Conservation (phyloP, 495 filamentous ascomycete species). For the Aspergillus homomorphus region DNA sequence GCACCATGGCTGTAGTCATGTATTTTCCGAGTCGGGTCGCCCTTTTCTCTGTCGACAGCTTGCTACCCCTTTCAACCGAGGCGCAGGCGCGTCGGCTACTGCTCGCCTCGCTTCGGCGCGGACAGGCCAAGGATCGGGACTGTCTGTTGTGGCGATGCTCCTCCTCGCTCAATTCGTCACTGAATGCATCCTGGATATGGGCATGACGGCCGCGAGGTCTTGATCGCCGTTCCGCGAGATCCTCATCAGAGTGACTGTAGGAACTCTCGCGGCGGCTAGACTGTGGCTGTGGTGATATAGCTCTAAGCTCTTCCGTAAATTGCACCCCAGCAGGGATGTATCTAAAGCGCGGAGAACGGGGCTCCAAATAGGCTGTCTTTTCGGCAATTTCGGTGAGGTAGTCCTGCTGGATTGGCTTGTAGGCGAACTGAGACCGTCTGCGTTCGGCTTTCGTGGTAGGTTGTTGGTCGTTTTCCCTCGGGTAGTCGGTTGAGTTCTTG, state of each 20-base stretch:
- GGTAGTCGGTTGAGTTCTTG: conserved; percentile 10
- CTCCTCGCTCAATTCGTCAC: background rate
- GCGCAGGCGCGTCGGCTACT: conserved; percentile 7
- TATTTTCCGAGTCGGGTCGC: conserved; percentile 24
- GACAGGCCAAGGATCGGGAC: background rate
- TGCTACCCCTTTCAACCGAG: conserved; percentile 2
- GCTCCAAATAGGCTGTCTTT: conserved; percentile 11
- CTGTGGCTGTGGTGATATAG: background rate
- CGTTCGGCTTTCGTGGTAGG: conserved; percentile 2
- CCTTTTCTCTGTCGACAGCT: conserved; percentile 21
- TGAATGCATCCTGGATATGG: background rate
- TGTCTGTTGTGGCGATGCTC: background rate
- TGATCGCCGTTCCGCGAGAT: background rate
- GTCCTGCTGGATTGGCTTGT: conserved; percentile 34
- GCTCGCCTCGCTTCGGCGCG: conserved; percentile 7
- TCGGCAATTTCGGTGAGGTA: conserved; percentile 34
- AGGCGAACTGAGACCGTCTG: conserved; percentile 30
- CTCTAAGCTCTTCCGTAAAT: conserved; percentile 6
- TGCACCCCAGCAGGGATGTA: conserved; percentile 35
- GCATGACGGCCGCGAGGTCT: background rate
- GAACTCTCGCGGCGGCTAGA: background rate
- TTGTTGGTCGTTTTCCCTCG: conserved; percentile 12
- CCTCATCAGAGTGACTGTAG: background rate
- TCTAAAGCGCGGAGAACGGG: conserved; percentile 25
- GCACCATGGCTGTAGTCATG: conserved; percentile 44